A percentile compares a stretch with the other conserved stretches of the same genome.
phyloP scores from a whole-genome alignment of 2,329 filamentous ascomycete genomes.

The Chalara sp. region DNA sequence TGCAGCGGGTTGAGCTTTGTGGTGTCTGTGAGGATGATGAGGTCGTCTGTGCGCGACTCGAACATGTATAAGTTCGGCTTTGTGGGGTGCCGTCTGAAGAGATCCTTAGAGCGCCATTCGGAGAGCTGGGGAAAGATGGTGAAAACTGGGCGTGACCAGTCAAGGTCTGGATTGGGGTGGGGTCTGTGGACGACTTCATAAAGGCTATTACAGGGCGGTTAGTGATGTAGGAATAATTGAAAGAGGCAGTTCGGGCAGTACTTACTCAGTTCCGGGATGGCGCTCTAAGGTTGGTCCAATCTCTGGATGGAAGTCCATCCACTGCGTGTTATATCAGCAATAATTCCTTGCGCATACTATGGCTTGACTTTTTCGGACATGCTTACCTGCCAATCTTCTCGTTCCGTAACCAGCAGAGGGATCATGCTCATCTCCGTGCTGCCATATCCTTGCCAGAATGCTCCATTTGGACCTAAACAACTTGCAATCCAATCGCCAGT shows the following conservation, averaged over 20 bases:
- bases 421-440: no score
- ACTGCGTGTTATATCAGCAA: no score
- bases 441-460: no score
- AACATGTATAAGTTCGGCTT: neutral
- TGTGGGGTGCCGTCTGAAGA: neutral
- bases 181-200: neutral
- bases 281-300: neutral
- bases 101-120: neutral
- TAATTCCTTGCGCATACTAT: no score
- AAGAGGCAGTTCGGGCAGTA: neutral
- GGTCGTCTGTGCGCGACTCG: neutral
- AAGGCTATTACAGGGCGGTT: neutral
- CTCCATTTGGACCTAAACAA: no score
- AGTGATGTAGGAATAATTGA: neutral
- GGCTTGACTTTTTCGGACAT: no score
- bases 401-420: no score
- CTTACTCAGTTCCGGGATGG: neutral
- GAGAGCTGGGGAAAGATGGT: neutral
- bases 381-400: no score
- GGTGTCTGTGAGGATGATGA: neutral
- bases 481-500: neutral
- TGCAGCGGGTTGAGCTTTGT: neutral
- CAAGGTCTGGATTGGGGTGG: neutral
- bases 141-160: neutral
- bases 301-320: no score